Percentiles rank a stretch among this genome's conserved stretches.
These are phyloP conservation scores for Russula abietina DNA, from an alignment of 768 basidiomycete genomes.

Conservation along the genomic window DNA sequence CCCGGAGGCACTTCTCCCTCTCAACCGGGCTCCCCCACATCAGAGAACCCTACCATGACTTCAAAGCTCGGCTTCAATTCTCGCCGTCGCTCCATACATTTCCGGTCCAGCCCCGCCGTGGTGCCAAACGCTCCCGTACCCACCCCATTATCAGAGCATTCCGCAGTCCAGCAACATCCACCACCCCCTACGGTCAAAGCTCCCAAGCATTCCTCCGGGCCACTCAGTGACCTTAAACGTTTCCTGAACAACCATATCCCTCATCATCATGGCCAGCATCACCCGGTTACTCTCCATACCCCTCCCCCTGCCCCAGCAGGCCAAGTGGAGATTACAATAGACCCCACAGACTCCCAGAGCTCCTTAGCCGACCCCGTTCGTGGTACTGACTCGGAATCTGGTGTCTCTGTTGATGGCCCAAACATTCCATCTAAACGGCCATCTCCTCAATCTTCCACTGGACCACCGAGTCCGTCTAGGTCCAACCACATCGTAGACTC, in stretches of 20 bases:
- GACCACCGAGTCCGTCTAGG: constrained; percentile 24
- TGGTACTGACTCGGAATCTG: constrained; percentile 35
- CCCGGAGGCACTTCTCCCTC: constrained; percentile 13
- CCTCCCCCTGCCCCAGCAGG: constrained; percentile 26
- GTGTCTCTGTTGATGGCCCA: constrained; percentile 31
- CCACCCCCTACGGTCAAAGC: constrained; percentile 23
- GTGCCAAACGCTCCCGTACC: constrained; percentile 24
- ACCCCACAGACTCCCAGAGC: constrained; percentile 32
- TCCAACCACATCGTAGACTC: constrained; percentile 12
- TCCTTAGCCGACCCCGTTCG: constrained; percentile 34
- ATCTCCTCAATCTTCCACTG: constrained; percentile 23
- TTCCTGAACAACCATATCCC: constrained; percentile 91
- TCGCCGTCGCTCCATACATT: constrained; percentile 27
- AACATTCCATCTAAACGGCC: constrained; percentile 26
- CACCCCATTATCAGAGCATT: constrained; percentile 21
- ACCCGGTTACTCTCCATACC: constrained; percentile 25
- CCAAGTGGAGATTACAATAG: constrained; percentile 29
- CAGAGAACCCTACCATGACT: constrained; percentile 29
- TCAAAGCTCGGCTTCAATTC: constrained; percentile 23
- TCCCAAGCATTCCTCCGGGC: constrained; percentile 49
- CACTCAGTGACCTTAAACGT: constrained; percentile 88
- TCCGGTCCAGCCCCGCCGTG: constrained; percentile 25
- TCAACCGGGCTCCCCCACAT: constrained; percentile 27
- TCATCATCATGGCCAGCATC: constrained; percentile 38
- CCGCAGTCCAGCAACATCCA: constrained; percentile 16